These are phyloP conservation scores for Hyphodiscus sp. DNA, from an alignment of 2,329 filamentous ascomycete genomes.

Conservation along the genomic window DNA sequence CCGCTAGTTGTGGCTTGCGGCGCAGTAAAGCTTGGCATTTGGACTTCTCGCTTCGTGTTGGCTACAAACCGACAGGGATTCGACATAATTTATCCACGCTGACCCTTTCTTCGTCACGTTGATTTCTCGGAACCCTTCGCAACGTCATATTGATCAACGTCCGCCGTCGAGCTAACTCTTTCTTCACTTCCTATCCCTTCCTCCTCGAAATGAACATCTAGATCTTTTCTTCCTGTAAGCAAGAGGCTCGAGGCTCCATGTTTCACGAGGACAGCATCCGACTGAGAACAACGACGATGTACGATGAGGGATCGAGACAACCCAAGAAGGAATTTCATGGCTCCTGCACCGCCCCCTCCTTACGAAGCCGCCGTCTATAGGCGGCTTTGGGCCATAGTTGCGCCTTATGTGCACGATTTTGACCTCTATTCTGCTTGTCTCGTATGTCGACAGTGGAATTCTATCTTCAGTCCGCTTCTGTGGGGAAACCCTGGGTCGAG, in stretches of 20 bases:
- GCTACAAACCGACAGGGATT: not conserved
- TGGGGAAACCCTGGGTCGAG: conserved; percentile 17
- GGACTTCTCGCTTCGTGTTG: not conserved
- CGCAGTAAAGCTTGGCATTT: not conserved
- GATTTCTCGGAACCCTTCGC: not conserved
- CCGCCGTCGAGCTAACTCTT: no score
- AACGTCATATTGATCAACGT: not conserved
- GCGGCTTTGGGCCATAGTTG: conserved; percentile 16
- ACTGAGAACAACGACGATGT: not conserved
- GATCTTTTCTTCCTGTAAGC: not conserved
- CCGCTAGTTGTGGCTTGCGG: not conserved
- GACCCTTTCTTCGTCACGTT: not conserved
- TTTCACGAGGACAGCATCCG: not conserved
- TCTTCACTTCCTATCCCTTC: not conserved
- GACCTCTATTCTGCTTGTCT: conserved; percentile 16
- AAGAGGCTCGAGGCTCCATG: not conserved
- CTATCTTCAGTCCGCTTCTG: conserved; percentile 13
- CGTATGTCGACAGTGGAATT: conserved; percentile 16
- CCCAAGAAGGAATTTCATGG: conserved; percentile 5
- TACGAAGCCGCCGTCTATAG: conserved; percentile 17
- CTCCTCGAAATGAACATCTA: not conserved
- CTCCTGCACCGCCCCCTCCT: conserved; percentile 11
- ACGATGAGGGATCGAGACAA: not conserved
- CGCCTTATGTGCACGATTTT: conserved; percentile 13
- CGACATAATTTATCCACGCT: not conserved